Base-by-base conservation (phyloP, 305 asterid genomes). In the Salvia sclarea region DNA sequence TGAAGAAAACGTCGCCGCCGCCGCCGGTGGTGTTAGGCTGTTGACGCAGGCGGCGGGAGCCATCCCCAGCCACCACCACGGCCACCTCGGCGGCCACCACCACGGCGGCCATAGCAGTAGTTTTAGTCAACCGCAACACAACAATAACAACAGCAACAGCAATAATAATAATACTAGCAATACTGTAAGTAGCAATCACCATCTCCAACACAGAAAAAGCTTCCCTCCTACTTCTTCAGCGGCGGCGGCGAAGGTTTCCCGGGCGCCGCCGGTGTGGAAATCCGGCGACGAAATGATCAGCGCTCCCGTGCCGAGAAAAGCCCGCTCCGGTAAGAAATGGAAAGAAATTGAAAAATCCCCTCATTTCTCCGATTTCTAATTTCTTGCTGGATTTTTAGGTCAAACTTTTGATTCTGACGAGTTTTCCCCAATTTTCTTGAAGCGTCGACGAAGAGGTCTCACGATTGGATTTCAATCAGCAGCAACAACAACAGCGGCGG, bases 221-320 rank as follows among this genome's bases (percentile, higher is more conserved):
- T 86, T 77, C 66, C 97, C 96, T 37, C 90, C 95, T 0, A 58
- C 53, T 49, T 62, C 82, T 48, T 56, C 85, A 63, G 28, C 84
- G 21, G 70, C 84, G 21, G 70, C 83, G 6, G 70, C 83, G 4
- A 89, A 87, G 79, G 70, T 79, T 72, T 77, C 79, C 54, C 75
- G 89, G 59, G 79, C 82, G 14, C 85, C 90, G 20, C 94, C 98
- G 24, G 98, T 88, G 6, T 89, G 97, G 99, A 95, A 86, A 71
- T 52, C 98, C 58, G 95, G 95, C 48, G 96, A 91, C 64, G 99
- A 95, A 84, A 86, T 86, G 94, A 95, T 95, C 58, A 88, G 96
- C 59, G 97, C 84, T 66, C 80, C 96, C 24, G 97, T 95, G 14
- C 99, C 99, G 1, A 86, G 98, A 81, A 95, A 92, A 81, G 98